Evolutionary conservation across 1,284 basidiomycete genomes (phyloP), one percentile per base, ranked within the genome.

Genomic region (Fomitiporia mediterranea): DNA sequence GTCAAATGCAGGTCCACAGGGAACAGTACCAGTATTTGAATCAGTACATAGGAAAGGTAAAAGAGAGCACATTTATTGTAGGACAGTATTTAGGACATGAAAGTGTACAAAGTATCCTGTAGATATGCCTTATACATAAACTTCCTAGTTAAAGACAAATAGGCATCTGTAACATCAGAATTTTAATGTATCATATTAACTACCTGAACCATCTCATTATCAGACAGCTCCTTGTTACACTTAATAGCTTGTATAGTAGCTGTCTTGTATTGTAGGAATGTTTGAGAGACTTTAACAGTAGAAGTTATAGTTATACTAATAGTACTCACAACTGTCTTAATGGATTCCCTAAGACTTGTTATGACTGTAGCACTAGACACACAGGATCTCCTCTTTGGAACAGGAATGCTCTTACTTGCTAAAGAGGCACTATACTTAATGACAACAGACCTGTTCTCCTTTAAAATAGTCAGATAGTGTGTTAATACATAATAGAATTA

Each of bases 1-100:
- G 63, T 91, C 83, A 2, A 81, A 84, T 0, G 80, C 80, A 3
- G 78, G 71, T 3, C 82, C 78, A 32, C 89, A 78, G 0, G 77
- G 74, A 6, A 68, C 59, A 2, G 67, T 65, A 25, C 65, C 66
- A 8, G 48, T 17, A 17, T 55, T 56, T 13, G 55, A 49, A 8
- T 57, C 53, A 19, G 59, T 50, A 57, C 55, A 7, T 70, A 60
- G 28, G 71, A 71, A 2, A 73, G 72, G 48, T 72, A 63, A 21
- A 9, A 62, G 60, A 52, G n/a, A 4, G 51, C 62, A 43, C 54
- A 53, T 25, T 32, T 27, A n/a, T n/a, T n/a, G n/a, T n/a, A n/a
- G n/a, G n/a, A n/a, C n/a, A n/a, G n/a, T n/a, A n/a, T n/a, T n/a
- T n/a, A n/a, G n/a, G n/a, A n/a, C n/a, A n/a, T n/a, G n/a, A n/a